phyloP scores from a whole-genome alignment of 169 alveolate species.

The Theileria parva region DNA sequence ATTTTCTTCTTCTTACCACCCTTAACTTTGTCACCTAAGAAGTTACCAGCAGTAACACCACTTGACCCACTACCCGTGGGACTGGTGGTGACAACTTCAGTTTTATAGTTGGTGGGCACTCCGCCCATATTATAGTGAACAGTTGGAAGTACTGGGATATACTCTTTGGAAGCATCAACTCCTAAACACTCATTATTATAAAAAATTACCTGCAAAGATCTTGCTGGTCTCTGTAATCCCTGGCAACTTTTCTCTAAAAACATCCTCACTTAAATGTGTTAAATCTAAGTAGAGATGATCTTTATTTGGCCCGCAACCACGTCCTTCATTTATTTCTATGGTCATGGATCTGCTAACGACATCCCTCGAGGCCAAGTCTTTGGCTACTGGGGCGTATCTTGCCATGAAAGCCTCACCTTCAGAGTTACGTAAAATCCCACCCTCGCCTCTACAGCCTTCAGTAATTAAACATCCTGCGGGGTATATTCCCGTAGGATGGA shows the following conservation, averaged over 20 bases:
- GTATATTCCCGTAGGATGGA: slow-evolving; percentile 96
- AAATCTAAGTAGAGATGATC: slow-evolving; percentile 93
- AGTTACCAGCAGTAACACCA: background rate
- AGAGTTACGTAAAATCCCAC: slow-evolving; percentile 96
- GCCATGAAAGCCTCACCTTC: slow-evolving; percentile 96
- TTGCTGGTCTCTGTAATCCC: slow-evolving; percentile 97
- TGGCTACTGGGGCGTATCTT: slow-evolving; percentile 93
- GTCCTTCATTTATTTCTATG: slow-evolving; percentile 93
- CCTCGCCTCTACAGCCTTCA: slow-evolving; percentile 99
- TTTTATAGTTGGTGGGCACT: slow-evolving; percentile 95
- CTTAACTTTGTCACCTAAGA: background rate
- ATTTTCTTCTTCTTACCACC: slow-evolving; percentile 20
- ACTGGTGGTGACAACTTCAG: slow-evolving; percentile 84
- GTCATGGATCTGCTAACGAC: slow-evolving; percentile 97
- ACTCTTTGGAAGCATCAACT: slow-evolving; percentile 92
- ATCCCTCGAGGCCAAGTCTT: slow-evolving; percentile 97
- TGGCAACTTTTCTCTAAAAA: slow-evolving; percentile 92
- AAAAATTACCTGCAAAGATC: slow-evolving; percentile 82
- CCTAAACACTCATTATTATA: slow-evolving; percentile 59
- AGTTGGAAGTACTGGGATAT: slow-evolving; percentile 96
- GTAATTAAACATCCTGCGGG: slow-evolving; percentile 97
- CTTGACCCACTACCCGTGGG: no score
- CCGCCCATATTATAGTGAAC: slow-evolving; percentile 99
- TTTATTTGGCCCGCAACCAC: slow-evolving; percentile 94
- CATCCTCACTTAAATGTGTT: slow-evolving; percentile 92